Conservation (phyloP, 2,329 filamentous ascomycete genomes). For the Davidsoniella eucalypti region DNA sequence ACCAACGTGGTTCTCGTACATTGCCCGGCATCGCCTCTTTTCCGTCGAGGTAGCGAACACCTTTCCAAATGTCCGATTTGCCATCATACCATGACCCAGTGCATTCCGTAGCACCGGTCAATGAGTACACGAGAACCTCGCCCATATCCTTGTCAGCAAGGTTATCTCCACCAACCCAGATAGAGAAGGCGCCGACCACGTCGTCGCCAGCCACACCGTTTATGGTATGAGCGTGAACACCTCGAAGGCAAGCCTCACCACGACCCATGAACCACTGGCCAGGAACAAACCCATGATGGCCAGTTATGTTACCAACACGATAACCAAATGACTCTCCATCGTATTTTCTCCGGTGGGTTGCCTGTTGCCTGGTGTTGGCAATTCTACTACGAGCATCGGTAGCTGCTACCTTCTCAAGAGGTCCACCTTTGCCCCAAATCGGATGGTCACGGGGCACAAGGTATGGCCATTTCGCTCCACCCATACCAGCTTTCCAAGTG, state of each 20-base stretch:
- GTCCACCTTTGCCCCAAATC: conserved; percentile 7
- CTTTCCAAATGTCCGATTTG: too few species aligned
- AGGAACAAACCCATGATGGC: conserved; percentile 9
- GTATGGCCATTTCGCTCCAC: conserved; percentile 6
- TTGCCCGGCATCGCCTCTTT: conserved; percentile 1
- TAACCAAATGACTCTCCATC: conserved; percentile 4
- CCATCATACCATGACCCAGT: too few species aligned
- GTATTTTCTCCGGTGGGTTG: not conserved
- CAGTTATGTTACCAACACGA: conserved; percentile 3
- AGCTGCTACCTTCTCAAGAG: conserved; percentile 6
- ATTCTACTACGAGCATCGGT: not conserved
- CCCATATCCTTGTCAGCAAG: conserved; percentile 9
- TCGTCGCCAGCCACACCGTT: conserved; percentile 6
- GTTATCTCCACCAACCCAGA: conserved; percentile 11
- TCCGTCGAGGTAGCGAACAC: conserved; percentile 1
- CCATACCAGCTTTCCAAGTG: not conserved
- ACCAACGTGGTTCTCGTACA: conserved; percentile 4
- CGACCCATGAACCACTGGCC: conserved; percentile 9
- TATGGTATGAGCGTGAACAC: conserved; percentile 7
- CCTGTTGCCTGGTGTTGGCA: conserved; percentile 6
- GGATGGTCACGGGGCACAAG: conserved; percentile 4
- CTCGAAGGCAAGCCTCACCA: conserved; percentile 3
- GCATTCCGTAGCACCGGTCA: conserved; percentile 2
- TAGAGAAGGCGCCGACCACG: conserved; percentile 6
- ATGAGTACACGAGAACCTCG: conserved; percentile 9